Conservation (phyloP, 1,284 basidiomycete species). For the Pholiota adiposa region DNA sequence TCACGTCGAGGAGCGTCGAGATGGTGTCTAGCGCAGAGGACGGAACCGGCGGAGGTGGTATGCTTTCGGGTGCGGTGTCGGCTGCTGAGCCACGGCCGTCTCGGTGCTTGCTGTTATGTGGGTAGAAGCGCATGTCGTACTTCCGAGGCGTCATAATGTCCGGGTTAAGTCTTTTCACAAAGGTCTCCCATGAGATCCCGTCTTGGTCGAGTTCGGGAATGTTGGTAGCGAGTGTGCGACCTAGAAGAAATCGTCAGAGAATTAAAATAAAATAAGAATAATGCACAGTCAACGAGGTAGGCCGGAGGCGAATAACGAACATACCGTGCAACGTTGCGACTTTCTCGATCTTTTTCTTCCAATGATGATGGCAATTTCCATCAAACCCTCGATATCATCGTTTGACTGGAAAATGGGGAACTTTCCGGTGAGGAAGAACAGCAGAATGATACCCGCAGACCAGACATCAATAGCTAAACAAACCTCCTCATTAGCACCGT, state of each 20-base stretch:
- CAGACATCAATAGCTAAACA: constrained; percentile 91
- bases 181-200: constrained; percentile 70
- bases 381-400: constrained; percentile 93
- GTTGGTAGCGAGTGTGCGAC: constrained; percentile 86
- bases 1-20: not conserved
- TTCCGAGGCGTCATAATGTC: constrained; percentile 61
- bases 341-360: constrained; percentile 85
- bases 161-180: constrained; percentile 82
- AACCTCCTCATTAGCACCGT: not conserved
- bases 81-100: constrained; percentile 24
- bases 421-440: constrained; percentile 91
- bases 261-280: constrained; percentile 1
- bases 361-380: constrained; percentile 92
- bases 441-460: constrained; percentile 91
- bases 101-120: constrained; percentile 43
- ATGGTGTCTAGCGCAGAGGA: not conserved
- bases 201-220: constrained; percentile 74
- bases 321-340: constrained; percentile 89
- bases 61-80: too few species aligned
- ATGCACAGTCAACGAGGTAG: not conserved
- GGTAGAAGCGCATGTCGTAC: constrained; percentile 57
- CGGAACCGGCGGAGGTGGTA: not conserved
- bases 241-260: constrained; percentile 53
- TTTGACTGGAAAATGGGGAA: constrained; percentile 96
- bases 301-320: constrained; percentile 30